phyloP scores from a whole-genome alignment of 2,329 filamentous ascomycete species.

The Botryotinia narcissicola region DNA sequence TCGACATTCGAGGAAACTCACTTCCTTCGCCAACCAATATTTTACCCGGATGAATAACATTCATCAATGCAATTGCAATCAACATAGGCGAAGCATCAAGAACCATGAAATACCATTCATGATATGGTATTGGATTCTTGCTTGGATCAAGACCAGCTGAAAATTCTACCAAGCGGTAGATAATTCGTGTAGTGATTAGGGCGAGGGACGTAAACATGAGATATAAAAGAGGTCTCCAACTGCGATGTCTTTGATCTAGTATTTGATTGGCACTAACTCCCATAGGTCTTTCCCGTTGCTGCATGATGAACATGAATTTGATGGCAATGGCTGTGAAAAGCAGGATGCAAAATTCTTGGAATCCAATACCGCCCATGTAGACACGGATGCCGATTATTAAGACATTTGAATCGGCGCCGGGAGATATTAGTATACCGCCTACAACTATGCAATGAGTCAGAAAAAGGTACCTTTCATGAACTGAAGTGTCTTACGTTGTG shows the following conservation, averaged over 20 bases:
- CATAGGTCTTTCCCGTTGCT: constrained; percentile 21
- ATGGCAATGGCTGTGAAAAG: constrained; percentile 45
- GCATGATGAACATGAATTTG: constrained; percentile 41
- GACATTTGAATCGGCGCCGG: constrained; percentile 35
- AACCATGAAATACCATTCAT: constrained; percentile 52
- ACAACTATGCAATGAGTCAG: constrained; percentile 18
- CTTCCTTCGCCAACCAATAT: constrained; percentile 47
- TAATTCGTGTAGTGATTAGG: constrained; percentile 53
- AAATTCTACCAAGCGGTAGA: constrained; percentile 60
- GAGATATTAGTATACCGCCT: constrained; percentile 21
- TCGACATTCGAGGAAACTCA: constrained; percentile 40
- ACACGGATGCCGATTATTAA: constrained; percentile 42
- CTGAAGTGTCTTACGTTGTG: constrained; percentile 30
- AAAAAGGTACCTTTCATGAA: constrained; percentile 36
- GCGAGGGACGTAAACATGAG: constrained; percentile 43
- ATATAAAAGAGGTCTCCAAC: constrained; percentile 38
- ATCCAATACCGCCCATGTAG: constrained; percentile 54
- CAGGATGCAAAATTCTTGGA: constrained; percentile 52
- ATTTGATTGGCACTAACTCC: constrained; percentile 26
- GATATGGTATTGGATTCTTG: constrained; percentile 45
- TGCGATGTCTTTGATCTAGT: constrained; percentile 33
- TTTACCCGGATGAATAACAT: constrained; percentile 48
- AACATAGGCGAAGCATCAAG: constrained; percentile 58
- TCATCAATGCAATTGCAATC: constrained; percentile 45
- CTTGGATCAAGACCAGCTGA: constrained; percentile 43